Conservation (phyloP, 2,329 filamentous ascomycete genomes). For the Cladosporium sp. region DNA sequence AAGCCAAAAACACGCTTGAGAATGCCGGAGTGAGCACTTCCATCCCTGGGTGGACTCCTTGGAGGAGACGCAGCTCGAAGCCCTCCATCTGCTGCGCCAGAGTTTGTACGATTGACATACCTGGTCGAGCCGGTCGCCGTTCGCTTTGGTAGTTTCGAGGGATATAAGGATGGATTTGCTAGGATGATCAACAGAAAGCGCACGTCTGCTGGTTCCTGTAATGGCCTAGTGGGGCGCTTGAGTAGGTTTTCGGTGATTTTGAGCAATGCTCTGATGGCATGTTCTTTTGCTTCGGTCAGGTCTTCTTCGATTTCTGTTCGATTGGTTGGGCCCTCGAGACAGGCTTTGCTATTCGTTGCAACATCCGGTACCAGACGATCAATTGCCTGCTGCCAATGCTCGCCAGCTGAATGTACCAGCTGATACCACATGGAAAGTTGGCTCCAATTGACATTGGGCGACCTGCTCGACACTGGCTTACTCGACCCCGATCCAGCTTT, state of each 20-base stretch:
- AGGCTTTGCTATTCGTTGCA: slow-evolving; percentile 29
- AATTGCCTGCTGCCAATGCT: slow-evolving; percentile 61
- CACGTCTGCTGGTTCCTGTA: slow-evolving; percentile 65
- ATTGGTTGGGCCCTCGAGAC: slow-evolving; percentile 43
- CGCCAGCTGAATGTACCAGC: slow-evolving; percentile 63
- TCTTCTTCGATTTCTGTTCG: slow-evolving; percentile 47
- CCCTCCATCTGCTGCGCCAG: neutral
- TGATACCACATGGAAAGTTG: slow-evolving; percentile 71
- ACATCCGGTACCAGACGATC: slow-evolving; percentile 32
- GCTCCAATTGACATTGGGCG: slow-evolving; percentile 71
- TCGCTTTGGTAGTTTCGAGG: slow-evolving; percentile 22
- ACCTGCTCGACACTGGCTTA: slow-evolving; percentile 52
- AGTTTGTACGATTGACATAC: slow-evolving; percentile 1
- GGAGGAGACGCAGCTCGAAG: slow-evolving; percentile 3
- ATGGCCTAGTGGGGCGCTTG: slow-evolving; percentile 69
- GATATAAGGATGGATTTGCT: slow-evolving; percentile 71
- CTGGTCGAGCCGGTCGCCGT: neutral
- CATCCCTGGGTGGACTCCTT: slow-evolving; percentile 5
- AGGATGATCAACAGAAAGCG: slow-evolving; percentile 76
- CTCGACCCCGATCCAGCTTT: slow-evolving; percentile 25
- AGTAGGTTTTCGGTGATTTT: slow-evolving; percentile 76
- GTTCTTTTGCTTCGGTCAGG: slow-evolving; percentile 60
- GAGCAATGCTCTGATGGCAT: slow-evolving; percentile 65
- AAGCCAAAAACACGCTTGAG: slow-evolving; percentile 81
- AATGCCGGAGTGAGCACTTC: slow-evolving; percentile 63